These are phyloP conservation scores for Nigrospora sphaerica DNA, from an alignment of 2,329 filamentous ascomycete genomes.

Conservation along the genomic window DNA sequence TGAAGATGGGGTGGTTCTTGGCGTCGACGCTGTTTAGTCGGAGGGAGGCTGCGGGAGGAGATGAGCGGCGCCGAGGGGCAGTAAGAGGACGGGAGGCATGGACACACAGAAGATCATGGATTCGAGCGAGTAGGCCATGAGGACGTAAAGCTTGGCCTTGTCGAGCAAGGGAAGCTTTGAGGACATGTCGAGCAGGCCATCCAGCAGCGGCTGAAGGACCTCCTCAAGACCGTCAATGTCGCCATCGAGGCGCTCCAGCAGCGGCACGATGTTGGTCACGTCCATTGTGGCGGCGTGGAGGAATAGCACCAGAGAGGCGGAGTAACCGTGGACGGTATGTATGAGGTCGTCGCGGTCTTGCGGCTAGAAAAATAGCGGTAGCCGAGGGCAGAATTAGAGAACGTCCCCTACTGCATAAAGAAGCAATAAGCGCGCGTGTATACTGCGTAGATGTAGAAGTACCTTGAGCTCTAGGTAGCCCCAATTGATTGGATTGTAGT, in stretches of 20 bases:
- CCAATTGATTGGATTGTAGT: too few species aligned
- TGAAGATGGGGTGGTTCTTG: slow-evolving; percentile 78
- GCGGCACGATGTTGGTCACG: slow-evolving; percentile 51
- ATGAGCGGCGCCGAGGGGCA: neutral
- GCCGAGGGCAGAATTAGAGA: too few species aligned
- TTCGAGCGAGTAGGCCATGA: slow-evolving; percentile 82
- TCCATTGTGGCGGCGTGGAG: slow-evolving; percentile 28
- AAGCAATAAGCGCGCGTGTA: too few species aligned
- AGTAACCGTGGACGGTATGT: too few species aligned
- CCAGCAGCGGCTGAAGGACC: slow-evolving; percentile 65
- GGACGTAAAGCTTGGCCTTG: slow-evolving; percentile 88
- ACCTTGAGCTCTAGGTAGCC: too few species aligned
- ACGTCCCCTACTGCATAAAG: too few species aligned
- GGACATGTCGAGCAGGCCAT: slow-evolving; percentile 58
- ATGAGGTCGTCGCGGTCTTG: too few species aligned
- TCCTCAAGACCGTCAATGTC: slow-evolving; percentile 75
- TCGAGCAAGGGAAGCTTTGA: slow-evolving; percentile 85
- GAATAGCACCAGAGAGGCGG: too few species aligned
- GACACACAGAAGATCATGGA: slow-evolving; percentile 75
- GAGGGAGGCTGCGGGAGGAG: slow-evolving; percentile 49
- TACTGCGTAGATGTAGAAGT: too few species aligned
- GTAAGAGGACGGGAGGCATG: neutral
- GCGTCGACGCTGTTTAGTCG: slow-evolving; percentile 72
- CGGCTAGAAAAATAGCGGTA: too few species aligned
- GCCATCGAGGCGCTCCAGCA: slow-evolving; percentile 67